These are phyloP conservation scores for Apiotrichum siamense DNA, from an alignment of 1,284 basidiomycete species.

Conservation along the genomic window DNA sequence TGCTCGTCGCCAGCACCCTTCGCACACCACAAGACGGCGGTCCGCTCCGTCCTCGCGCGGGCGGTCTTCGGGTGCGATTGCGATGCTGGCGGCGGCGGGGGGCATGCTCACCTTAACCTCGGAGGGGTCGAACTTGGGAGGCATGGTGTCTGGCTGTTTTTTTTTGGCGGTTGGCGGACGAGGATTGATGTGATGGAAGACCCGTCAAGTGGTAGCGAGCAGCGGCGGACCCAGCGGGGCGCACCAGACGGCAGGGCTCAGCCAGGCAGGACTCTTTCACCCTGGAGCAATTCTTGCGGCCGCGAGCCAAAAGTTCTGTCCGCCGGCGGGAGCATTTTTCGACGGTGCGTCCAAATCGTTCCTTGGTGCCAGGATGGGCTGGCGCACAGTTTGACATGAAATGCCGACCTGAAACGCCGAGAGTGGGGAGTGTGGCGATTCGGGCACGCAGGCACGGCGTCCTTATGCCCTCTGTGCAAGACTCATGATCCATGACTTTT, in stretches of 20 bases:
- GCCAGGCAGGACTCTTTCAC: not conserved
- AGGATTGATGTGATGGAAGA: not conserved
- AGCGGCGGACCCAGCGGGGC: not conserved
- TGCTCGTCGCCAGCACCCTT: not conserved
- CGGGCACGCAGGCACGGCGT: no score
- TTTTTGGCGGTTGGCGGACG: slow-evolving; percentile 1
- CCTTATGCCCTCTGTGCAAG: no score
- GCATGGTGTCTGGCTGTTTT: slow-evolving; percentile 26
- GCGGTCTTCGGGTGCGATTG: not conserved
- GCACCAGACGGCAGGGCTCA: not conserved
- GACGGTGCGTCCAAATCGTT: no score
- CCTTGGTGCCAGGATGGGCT: no score
- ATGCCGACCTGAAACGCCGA: no score
- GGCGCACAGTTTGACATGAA: no score
- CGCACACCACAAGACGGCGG: not conserved
- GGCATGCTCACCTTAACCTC: slow-evolving; percentile 43
- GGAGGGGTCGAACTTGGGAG: slow-evolving; percentile 49
- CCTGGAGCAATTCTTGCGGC: no score
- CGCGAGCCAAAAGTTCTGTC: no score
- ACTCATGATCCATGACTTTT: no score
- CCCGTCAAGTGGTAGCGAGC: not conserved
- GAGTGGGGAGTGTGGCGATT: no score
- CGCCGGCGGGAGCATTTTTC: no score
- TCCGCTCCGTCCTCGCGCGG: not conserved
- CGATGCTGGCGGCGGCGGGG: not conserved